Evolutionary conservation across 1,139 yeast species (phyloP).

Genomic region (Pichia sp.): DNA sequence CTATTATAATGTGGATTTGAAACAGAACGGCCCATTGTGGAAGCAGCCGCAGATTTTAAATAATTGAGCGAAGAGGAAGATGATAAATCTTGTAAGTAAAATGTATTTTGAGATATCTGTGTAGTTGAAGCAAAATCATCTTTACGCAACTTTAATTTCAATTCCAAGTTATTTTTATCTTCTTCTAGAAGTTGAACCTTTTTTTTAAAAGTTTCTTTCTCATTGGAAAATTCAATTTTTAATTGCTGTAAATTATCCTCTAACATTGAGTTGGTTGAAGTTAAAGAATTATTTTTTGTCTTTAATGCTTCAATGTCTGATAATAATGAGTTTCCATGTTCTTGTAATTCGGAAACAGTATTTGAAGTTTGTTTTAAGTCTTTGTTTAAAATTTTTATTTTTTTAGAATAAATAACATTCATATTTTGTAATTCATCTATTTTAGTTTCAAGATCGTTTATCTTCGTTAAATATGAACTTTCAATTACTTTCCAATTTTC

Average conservation of each 20-base stretch:
- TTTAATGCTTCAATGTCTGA: conserved; percentile 8
- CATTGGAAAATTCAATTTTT: conserved; percentile 21
- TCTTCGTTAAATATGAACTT: conserved; percentile 27
- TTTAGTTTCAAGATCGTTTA: conserved; percentile 29
- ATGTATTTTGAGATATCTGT: conserved; percentile 12
- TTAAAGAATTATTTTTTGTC: neutral
- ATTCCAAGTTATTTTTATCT: conserved; percentile 23
- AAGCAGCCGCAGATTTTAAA: conserved; percentile 17
- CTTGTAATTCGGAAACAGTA: conserved; percentile 22
- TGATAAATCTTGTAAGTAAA: conserved; percentile 28
- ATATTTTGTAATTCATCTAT: conserved; percentile 26
- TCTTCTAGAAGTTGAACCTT: conserved; percentile 26
- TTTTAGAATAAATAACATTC: conserved; percentile 26
- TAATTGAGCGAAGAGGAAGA: conserved; percentile 20
- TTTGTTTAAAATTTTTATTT: conserved; percentile 25
- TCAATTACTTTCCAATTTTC: conserved; percentile 31
- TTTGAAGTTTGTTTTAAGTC: conserved; percentile 25
- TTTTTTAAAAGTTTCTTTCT: conserved; percentile 21
- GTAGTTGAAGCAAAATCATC: no score
- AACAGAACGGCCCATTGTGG: conserved; percentile 14
- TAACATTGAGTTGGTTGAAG: conserved; percentile 5
- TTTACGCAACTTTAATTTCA: conserved; percentile 14
- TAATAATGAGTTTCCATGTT: conserved; percentile 16
- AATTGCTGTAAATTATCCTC: conserved; percentile 5
- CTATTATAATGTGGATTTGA: conserved; percentile 14